phyloP scores from a whole-genome alignment of 106 monocot species.

The Cymbidium sinense region DNA sequence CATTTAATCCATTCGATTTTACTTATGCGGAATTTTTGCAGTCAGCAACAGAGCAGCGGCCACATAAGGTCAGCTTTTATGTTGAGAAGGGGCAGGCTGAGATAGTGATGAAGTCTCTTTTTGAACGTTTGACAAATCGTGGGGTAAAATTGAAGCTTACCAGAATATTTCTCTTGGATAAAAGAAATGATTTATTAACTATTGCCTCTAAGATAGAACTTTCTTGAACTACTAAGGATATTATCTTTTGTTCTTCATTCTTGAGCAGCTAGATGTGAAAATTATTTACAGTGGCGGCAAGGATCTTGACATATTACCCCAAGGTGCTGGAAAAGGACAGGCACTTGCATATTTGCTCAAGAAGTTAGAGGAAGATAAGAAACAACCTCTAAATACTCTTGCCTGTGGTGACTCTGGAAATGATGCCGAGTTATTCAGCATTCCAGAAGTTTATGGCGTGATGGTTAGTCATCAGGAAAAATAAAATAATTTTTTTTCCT shows the following conservation, averaged over 20 bases:
- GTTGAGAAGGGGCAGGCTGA: slow-evolving; percentile 61
- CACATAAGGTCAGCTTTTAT: slow-evolving; percentile 89
- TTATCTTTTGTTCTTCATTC: slow-evolving; percentile 4
- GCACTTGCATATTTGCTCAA: slow-evolving; percentile 80
- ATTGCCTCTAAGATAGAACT: too few species aligned
- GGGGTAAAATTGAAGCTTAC: slow-evolving; percentile 41
- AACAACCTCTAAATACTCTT: slow-evolving; percentile 65
- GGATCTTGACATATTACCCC: slow-evolving; percentile 76
- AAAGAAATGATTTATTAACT: too few species aligned
- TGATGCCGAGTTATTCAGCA: slow-evolving; percentile 84
- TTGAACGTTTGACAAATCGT: slow-evolving; percentile 31
- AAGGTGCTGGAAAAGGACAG: slow-evolving; percentile 89
- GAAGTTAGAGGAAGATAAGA: slow-evolving; percentile 45
- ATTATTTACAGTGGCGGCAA: slow-evolving; percentile 82
- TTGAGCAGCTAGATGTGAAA: slow-evolving; percentile 76
- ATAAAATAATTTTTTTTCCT: not conserved
- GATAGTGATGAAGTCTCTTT: slow-evolving; percentile 44
- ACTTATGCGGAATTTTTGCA: slow-evolving; percentile 21
- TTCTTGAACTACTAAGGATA: too few species aligned
- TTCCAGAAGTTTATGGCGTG: slow-evolving; percentile 85
- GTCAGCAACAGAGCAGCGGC: slow-evolving; percentile 73
- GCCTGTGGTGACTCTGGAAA: slow-evolving; percentile 97
- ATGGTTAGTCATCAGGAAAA: slow-evolving; percentile 61
- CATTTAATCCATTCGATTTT: not conserved
- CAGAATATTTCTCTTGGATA: too few species aligned